Evolutionary conservation across 2,329 filamentous ascomycete species (phyloP), one percentile per base, ranked within the genome.

Genomic region (Diaporthe aspalathi): DNA sequence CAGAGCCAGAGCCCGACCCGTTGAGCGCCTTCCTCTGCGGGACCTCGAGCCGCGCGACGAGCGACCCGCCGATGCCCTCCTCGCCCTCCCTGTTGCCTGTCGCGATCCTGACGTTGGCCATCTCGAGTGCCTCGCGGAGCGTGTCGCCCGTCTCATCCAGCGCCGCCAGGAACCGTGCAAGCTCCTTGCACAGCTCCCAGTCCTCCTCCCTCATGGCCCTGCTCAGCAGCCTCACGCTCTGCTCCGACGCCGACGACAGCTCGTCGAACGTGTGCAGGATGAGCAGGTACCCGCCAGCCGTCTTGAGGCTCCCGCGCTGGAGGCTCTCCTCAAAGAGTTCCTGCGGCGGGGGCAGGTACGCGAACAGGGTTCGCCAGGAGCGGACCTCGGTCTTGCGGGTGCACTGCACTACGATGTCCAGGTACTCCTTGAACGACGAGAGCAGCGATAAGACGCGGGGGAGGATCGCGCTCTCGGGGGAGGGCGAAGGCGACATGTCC

Each of bases 331-430:
- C 95, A 76, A 99, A 99, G 0, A 99, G 87, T 75, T 96, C 93
- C 77, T 94, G 92, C 5, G 95, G 94, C 1, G 95, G 94, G 0
- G 96, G 96, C 1, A 99, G 86, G 77, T 98, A 94, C 5, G 91
- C 90, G 80, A 99, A 99, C 1, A 99, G 86, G 0, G 96, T 98
- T 72, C 93, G 91, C 96, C 96, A 99, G 70, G 94, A 97, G 49
- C 95, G 91, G 9, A 97, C 91, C 79, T 99, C 96, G 0, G 96
- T 99, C 82, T 99, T 99, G 68, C 96, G 92, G 1, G 96, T 98
- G 82, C 96, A 99, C 82, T 97, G 96, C 24, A 99, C 92, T 29
- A 99, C 92, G 71, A 98, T 96, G 77, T 98, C 95, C 20, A 98
- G 90, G 78, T 98, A 99, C 71, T 94, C 90, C 70, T 91, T 92